phyloP scores from a whole-genome alignment of 2,329 filamentous ascomycete genomes.

The Colletotrichum eremochloae region DNA sequence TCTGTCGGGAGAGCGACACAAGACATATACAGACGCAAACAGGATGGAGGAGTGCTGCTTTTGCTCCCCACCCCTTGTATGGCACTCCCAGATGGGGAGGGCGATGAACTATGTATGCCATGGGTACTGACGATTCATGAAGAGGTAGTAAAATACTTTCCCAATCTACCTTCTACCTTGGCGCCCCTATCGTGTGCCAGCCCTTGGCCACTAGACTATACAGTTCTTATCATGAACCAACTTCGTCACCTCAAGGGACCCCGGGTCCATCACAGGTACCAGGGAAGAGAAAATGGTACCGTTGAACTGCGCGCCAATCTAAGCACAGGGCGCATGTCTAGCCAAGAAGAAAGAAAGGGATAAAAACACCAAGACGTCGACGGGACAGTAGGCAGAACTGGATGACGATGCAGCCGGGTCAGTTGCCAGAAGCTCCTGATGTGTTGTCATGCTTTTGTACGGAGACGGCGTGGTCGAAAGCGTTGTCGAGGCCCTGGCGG shows the following conservation, averaged over 20 bases:
- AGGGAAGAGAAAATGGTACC: neutral
- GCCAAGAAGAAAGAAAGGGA: no score
- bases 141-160: neutral
- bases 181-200: neutral
- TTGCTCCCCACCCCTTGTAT: no score
- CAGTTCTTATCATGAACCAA: neutral
- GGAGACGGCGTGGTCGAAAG: no score
- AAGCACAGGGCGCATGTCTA: no score
- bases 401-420: no score
- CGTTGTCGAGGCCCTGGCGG: no score
- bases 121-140: neutral
- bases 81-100: neutral
- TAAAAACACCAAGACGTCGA: no score
- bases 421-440: no score
- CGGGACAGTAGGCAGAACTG: no score
- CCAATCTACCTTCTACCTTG: neutral
- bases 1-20: neutral
- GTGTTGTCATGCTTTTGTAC: no score
- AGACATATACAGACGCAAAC: neutral
- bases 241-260: neutral
- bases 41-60: neutral
- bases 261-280: neutral
- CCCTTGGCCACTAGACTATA: no score
- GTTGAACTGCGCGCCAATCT: no score
- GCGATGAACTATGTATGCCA: neutral